Evolutionary conservation across 257 asterid genomes (phyloP).

Genomic region (Craterostigma plantagineum): DNA sequence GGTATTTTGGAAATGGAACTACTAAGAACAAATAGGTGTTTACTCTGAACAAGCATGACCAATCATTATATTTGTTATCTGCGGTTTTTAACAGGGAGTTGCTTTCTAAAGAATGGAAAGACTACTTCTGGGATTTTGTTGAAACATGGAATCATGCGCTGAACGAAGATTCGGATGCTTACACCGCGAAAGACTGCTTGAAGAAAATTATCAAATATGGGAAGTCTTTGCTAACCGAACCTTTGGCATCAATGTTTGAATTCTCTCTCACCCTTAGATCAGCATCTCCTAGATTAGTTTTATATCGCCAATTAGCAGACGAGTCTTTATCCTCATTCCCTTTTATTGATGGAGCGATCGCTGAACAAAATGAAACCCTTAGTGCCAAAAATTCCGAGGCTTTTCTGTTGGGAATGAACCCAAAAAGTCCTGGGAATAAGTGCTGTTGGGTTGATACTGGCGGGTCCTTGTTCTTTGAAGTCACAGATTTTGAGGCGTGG

Average conservation of each 20-base stretch:
- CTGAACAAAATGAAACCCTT: slow-evolving; percentile 23
- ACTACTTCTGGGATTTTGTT: slow-evolving; percentile 71
- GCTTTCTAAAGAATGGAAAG: slow-evolving; percentile 82
- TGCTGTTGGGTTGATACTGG: slow-evolving; percentile 99
- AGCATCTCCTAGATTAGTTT: slow-evolving; percentile 85
- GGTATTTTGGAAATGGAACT: no score
- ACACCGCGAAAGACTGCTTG: slow-evolving; percentile 70
- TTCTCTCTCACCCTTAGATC: slow-evolving; percentile 94
- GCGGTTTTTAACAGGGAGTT: slow-evolving; percentile 53
- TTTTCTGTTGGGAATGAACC: slow-evolving; percentile 25
- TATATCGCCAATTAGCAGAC: slow-evolving; percentile 80
- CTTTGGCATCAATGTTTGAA: slow-evolving; percentile 75
- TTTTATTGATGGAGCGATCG: slow-evolving; percentile 35
- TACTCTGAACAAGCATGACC: slow-evolving; percentile 4
- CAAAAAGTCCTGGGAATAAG: slow-evolving; percentile 32
- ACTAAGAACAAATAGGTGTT: slow-evolving; percentile 1
- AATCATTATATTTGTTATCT: neutral
- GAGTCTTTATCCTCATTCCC: slow-evolving; percentile 95
- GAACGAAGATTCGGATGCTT: slow-evolving; percentile 31
- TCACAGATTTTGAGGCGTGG: slow-evolving; percentile 52
- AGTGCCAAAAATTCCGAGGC: slow-evolving; percentile 25
- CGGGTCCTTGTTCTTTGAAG: slow-evolving; percentile 53
- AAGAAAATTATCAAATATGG: slow-evolving; percentile 46
- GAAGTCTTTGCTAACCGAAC: slow-evolving; percentile 56
- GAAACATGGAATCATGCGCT: slow-evolving; percentile 56